phyloP scores from a whole-genome alignment of 495 filamentous ascomycete genomes.

The Penicillium pancosmium region DNA sequence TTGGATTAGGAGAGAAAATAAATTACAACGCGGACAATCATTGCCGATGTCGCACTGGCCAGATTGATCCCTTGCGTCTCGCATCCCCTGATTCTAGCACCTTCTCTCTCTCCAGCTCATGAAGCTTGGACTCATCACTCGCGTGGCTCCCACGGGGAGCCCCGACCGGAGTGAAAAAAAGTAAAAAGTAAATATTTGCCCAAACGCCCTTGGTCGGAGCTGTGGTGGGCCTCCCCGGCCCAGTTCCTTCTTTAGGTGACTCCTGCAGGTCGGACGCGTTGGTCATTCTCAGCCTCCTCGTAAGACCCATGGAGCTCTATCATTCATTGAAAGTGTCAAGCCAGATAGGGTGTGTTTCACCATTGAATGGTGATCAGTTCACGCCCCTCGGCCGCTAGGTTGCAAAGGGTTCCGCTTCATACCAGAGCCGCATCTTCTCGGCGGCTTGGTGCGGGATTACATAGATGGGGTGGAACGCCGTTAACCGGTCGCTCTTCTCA shows the following conservation, averaged over 20 bases:
- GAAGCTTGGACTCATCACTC: slow-evolving; percentile 5
- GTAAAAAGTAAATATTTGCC: neutral
- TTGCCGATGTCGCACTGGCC: slow-evolving; percentile 1
- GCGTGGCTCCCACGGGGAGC: slow-evolving; percentile 24
- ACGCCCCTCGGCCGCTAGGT: slow-evolving; percentile 17
- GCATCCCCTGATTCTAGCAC: slow-evolving; percentile 1
- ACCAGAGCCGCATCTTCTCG: slow-evolving; percentile 65
- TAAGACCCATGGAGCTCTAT: neutral
- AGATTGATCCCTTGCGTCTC: slow-evolving; percentile 23
- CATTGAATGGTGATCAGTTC: neutral
- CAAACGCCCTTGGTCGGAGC: neutral
- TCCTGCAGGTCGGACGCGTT: neutral
- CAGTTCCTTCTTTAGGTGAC: neutral
- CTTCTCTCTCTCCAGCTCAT: neutral
- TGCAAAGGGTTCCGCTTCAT: slow-evolving; percentile 41
- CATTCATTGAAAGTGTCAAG: neutral
- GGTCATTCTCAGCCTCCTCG: slow-evolving; percentile 2
- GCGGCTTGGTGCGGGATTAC: slow-evolving; percentile 74
- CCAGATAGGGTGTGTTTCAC: neutral
- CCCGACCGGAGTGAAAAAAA: slow-evolving; percentile 2
- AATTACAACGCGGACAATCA: neutral
- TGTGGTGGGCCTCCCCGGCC: slow-evolving; percentile 1
- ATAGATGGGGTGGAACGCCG: slow-evolving; percentile 78
- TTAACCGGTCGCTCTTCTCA: slow-evolving; percentile 50
- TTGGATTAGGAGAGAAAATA: neutral